Conservation (phyloP, 2,329 filamentous ascomycete genomes). For the Stagonosporopsis tanaceti region DNA sequence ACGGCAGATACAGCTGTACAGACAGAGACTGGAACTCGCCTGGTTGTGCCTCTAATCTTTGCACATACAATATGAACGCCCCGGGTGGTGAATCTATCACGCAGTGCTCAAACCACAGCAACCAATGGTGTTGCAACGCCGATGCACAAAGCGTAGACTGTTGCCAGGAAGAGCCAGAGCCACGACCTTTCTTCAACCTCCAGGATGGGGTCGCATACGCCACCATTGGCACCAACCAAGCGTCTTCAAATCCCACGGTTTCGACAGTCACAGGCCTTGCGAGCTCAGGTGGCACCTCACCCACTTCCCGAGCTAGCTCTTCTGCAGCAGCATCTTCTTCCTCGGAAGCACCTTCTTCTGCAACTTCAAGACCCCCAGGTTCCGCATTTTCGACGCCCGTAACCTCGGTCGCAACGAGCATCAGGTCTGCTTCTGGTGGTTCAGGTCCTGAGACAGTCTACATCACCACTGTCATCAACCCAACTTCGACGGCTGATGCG, state of each 20-base stretch:
- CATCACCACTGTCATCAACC: slow-evolving; percentile 31
- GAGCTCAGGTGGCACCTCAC: slow-evolving; percentile 17
- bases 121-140: slow-evolving; percentile 49
- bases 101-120: slow-evolving; percentile 43
- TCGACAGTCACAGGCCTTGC: slow-evolving; percentile 40
- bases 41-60: slow-evolving; percentile 45
- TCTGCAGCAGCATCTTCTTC: slow-evolving; percentile 15
- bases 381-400: slow-evolving; percentile 27
- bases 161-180: slow-evolving; percentile 40
- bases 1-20: slow-evolving; percentile 48
- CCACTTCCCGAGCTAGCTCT: slow-evolving; percentile 25
- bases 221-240: slow-evolving; percentile 38
- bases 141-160: slow-evolving; percentile 40
- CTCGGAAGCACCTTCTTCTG: background rate
- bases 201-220: slow-evolving; percentile 43
- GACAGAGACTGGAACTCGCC: slow-evolving; percentile 44
- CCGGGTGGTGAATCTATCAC: slow-evolving; percentile 43
- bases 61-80: slow-evolving; percentile 39
- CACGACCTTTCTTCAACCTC: slow-evolving; percentile 46
- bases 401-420: slow-evolving; percentile 34
- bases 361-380: slow-evolving; percentile 4
- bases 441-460: slow-evolving; percentile 35
- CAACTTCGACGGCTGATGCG: slow-evolving; percentile 13
- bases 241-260: slow-evolving; percentile 29
- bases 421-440: slow-evolving; percentile 33